Conservation (phyloP, 2,329 filamentous ascomycete genomes). For the Massarina eburnea region DNA sequence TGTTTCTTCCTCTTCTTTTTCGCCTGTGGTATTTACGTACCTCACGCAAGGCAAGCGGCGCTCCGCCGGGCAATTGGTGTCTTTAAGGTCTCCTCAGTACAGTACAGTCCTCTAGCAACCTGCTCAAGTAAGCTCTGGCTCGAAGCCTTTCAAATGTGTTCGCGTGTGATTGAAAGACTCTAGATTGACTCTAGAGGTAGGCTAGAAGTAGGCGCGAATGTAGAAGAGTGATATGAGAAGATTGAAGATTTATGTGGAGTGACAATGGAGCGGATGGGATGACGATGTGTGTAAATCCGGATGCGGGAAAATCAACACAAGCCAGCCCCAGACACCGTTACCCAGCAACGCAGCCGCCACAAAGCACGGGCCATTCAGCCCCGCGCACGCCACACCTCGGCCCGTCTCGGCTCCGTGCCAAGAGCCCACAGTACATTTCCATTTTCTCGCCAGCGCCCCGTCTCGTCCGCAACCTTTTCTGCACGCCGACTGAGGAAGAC, state of each 20-base stretch:
- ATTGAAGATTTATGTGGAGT: slow-evolving; percentile 17
- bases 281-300: slow-evolving; percentile 24
- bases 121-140: slow-evolving; percentile 42
- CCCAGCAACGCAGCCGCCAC: slow-evolving; percentile 29
- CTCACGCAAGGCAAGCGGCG: slow-evolving; percentile 83
- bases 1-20: not conserved
- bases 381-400: slow-evolving; percentile 2
- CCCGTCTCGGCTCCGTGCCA: slow-evolving; percentile 7
- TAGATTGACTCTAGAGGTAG: slow-evolving; percentile 1
- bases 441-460: slow-evolving; percentile 14
- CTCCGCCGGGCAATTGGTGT: slow-evolving; percentile 67
- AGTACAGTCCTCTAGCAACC: slow-evolving; percentile 43
- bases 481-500: slow-evolving; percentile 63
- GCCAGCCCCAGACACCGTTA: slow-evolving; percentile 20
- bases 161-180: slow-evolving; percentile 9
- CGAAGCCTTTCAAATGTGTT: slow-evolving; percentile 27
- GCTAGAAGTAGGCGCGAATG: not conserved
- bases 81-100: slow-evolving; percentile 49
- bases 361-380: not conserved
- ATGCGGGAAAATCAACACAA: slow-evolving; percentile 32
- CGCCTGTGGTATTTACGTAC: slow-evolving; percentile 47
- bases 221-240: not conserved
- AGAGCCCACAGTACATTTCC: slow-evolving; percentile 30
- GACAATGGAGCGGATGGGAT: slow-evolving; percentile 25
- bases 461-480: slow-evolving; percentile 29